A percentile compares a stretch with the other conserved stretches of the same genome.
Evolutionary conservation across 1,284 basidiomycete genomes (phyloP).

Genomic region (Butyriboletus appendiculatus): DNA sequence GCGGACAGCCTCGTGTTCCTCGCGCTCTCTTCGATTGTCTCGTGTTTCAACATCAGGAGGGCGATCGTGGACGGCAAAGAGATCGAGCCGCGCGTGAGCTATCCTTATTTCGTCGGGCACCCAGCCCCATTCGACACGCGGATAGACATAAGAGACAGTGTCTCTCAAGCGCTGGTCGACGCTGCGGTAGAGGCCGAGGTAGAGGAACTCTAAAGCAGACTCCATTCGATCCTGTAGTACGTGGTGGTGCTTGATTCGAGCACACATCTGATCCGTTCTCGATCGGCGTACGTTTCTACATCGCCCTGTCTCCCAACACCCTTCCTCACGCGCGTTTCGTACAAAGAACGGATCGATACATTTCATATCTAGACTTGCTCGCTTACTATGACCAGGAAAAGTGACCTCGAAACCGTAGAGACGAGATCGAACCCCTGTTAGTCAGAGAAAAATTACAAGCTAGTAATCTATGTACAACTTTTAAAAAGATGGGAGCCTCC

Average conservation of each 20-base stretch:
- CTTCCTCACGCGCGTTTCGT: not conserved
- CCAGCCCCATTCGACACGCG: not conserved
- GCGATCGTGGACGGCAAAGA: not conserved
- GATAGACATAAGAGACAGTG: not conserved
- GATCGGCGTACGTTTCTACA: not conserved
- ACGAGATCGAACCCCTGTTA: no score
- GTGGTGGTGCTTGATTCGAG: not conserved
- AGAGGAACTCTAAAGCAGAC: not conserved
- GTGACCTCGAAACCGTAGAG: no score
- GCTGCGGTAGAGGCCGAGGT: not conserved
- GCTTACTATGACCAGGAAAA: no score
- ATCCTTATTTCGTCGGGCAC: not conserved
- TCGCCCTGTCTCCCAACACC: not conserved
- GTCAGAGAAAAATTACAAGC: no score
- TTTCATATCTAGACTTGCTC: no score
- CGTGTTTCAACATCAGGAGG: not conserved
- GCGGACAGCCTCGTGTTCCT: not conserved
- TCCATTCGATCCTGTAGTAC: not conserved
- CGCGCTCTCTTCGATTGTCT: not conserved
- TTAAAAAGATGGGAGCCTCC: not conserved
- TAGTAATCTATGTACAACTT: not conserved
- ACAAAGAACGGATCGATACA: no score
- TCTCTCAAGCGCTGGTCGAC: not conserved
- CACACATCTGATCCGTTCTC: not conserved
- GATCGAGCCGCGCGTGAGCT: not conserved